Percentiles rank a stretch among this genome's conserved stretches.
These are phyloP conservation scores for Mycosarcoma maydis DNA, from an alignment of 1,284 basidiomycete species.

Conservation along the genomic window DNA sequence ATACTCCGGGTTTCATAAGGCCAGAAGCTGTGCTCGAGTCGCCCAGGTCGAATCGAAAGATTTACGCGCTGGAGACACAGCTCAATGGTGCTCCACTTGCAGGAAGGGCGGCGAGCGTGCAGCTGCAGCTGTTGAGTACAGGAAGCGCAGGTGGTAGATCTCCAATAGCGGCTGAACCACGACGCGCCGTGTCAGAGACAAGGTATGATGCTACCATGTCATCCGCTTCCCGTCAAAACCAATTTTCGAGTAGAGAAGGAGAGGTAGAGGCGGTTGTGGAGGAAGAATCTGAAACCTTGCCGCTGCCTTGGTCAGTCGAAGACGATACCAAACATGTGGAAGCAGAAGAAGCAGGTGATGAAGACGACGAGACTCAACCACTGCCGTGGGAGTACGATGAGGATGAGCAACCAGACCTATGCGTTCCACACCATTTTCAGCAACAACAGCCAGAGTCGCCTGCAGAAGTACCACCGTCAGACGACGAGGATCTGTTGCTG, in stretches of 20 bases:
- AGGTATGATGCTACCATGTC: neutral
- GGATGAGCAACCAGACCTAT: neutral
- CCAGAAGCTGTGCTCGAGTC: conserved; percentile 17
- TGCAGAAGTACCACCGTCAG: conserved; percentile 20
- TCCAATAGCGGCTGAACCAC: neutral
- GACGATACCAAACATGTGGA: neutral
- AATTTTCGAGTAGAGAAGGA: neutral
- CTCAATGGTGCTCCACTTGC: neutral
- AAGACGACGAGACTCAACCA: conserved; percentile 13
- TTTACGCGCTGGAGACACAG: conserved; percentile 48
- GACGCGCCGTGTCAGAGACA: conserved; percentile 11
- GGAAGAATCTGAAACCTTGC: conserved; percentile 16
- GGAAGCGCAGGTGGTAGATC: neutral
- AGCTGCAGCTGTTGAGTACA: conserved; percentile 4
- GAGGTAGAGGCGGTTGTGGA: neutral
- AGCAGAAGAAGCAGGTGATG: neutral
- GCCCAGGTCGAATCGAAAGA: conserved; percentile 33
- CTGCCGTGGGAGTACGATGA: conserved; percentile 17
- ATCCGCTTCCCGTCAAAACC: neutral
- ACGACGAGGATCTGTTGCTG: conserved; percentile 30
- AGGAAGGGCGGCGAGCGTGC: conserved; percentile 9
- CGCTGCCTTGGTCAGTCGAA: conserved; percentile 16
- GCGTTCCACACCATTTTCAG: neutral
- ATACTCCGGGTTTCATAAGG: neutral
- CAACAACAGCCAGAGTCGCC: neutral